phyloP scores from a whole-genome alignment of 495 filamentous ascomycete genomes.

The Penicillium lagena region DNA sequence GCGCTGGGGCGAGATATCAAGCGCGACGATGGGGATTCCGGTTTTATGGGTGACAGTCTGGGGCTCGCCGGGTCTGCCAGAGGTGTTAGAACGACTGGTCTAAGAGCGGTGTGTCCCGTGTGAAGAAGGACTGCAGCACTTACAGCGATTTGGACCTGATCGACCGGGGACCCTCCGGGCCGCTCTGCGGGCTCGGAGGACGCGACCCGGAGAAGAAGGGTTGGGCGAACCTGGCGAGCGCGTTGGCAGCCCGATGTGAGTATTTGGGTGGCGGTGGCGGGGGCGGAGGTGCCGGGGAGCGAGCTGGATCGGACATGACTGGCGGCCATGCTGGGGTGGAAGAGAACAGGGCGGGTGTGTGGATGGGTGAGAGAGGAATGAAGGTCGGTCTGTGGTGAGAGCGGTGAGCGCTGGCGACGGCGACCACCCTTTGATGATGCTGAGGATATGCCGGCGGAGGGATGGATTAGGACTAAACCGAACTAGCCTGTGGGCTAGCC shows the following conservation, averaged over 20 bases:
- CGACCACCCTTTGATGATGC: too few relatives aligned
- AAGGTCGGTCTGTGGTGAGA: not conserved
- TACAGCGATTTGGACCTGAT: constrained; percentile 39
- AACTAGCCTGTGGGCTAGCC: too few relatives aligned
- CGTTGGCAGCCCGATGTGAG: constrained; percentile 45
- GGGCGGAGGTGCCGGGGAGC: constrained; percentile 34
- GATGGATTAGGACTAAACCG: too few relatives aligned
- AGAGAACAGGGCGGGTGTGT: not conserved
- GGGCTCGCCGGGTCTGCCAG: constrained; percentile 53
- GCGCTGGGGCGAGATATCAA: constrained; percentile 73
- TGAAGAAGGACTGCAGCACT: constrained; percentile 10
- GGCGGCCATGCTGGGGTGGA: not conserved
- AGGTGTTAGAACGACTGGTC: constrained; percentile 5
- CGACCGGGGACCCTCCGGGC: constrained; percentile 31
- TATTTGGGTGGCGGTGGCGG: constrained; percentile 47
- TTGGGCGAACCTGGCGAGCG: constrained; percentile 51
- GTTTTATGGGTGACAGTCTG: constrained; percentile 70
- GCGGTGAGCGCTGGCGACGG: too few relatives aligned
- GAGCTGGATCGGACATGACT: constrained; percentile 41
- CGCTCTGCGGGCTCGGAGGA: constrained; percentile 45
- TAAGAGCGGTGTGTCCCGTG: constrained; percentile 14
- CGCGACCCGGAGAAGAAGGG: constrained; percentile 51
- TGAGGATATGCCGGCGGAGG: too few relatives aligned
- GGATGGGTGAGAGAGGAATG: constrained; percentile 1
- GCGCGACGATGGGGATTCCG: constrained; percentile 61